Evolutionary conservation across 371 early-diverging fungal genomes (phyloP), one percentile per base, ranked within the genome.

Genomic region (Syncephalastrum contaminatum): DNA sequence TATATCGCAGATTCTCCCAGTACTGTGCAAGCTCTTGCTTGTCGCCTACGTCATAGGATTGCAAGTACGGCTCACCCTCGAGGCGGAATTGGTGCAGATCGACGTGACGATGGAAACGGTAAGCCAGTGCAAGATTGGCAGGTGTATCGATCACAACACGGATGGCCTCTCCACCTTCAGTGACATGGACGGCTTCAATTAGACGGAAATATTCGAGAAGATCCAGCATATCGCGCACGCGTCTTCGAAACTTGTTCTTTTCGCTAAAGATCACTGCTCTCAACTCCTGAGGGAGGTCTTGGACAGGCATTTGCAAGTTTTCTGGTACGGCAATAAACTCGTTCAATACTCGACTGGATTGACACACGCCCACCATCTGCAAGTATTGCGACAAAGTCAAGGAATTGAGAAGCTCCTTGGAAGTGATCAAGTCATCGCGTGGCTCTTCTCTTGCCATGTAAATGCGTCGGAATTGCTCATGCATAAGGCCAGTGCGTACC

Each of bases 1-100:
- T 20, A 30, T 60, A 77, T 43, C 67, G 63, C 15, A 80, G 51
- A 22, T 66, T 70, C 53, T 62, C 59, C 81, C 81, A 80, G 47
- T 65, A 80, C 8, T 55, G 43, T 16, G 44, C 4, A 4, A 72
- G 40, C 43, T 75, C 70, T 8, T 57, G 46, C 1, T 42, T 14
- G 18, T 49, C 54, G 7, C 54, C 41, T 4, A 75, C 16, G 10
- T 21, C 16, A 43, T 65, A 63, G 7, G 59, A 63, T 15, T 58
- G 53, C 1, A 70, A 7, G 8, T 65, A 7, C 8, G 65, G 63
- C 2, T 19, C 13, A 1, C 48, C 60, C 0, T 6, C 4, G 15
- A 16, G 46, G 14, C 58, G 60, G 30, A 51, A 50, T 19, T 67
- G 51, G 1, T 15, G 30, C 4, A 73, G 53, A 1, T 53, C 15